These are phyloP conservation scores for Trichaptum fuscoviolaceum DNA, from an alignment of 768 basidiomycete genomes.

Conservation along the genomic window DNA sequence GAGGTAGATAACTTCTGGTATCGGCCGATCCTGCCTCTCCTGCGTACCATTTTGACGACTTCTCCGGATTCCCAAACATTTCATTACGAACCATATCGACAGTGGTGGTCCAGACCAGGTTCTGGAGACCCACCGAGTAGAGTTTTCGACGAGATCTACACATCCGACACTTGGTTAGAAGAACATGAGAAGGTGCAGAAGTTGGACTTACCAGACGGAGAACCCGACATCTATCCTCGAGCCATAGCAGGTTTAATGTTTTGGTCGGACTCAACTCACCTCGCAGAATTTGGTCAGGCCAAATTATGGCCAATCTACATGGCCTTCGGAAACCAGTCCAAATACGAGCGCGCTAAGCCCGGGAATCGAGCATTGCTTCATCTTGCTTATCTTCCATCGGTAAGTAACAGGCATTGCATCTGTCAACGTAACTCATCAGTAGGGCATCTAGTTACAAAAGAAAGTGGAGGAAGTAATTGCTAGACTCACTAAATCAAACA, in stretches of 20 bases:
- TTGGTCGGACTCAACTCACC: constrained; percentile 24
- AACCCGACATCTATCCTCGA: not conserved
- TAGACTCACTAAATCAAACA: not conserved
- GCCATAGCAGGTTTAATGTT: constrained; percentile 14
- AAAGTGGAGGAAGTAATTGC: not conserved
- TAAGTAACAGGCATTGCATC: not conserved
- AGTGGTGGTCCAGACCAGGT: not conserved
- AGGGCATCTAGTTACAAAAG: not conserved
- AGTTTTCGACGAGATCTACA: constrained; percentile 25
- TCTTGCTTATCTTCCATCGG: constrained; percentile 19
- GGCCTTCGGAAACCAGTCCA: constrained; percentile 17
- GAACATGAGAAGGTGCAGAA: constrained; percentile 27
- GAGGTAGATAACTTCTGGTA: not conserved
- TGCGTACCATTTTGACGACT: not conserved
- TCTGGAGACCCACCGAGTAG: not conserved
- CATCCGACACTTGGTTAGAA: constrained; percentile 24
- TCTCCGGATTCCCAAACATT: not conserved
- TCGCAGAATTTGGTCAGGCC: constrained; percentile 22
- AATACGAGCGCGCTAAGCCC: constrained; percentile 15
- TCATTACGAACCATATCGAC: not conserved
- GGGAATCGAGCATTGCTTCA: constrained; percentile 9
- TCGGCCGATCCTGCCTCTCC: not conserved
- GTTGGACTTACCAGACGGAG: not conserved
- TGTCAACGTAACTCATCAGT: not conserved
- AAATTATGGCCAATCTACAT: constrained; percentile 21